Evolutionary conservation across 2,329 filamentous ascomycete species (phyloP), one percentile per base, ranked within the genome.

Genomic region (Phyllosticta citrichinensis): DNA sequence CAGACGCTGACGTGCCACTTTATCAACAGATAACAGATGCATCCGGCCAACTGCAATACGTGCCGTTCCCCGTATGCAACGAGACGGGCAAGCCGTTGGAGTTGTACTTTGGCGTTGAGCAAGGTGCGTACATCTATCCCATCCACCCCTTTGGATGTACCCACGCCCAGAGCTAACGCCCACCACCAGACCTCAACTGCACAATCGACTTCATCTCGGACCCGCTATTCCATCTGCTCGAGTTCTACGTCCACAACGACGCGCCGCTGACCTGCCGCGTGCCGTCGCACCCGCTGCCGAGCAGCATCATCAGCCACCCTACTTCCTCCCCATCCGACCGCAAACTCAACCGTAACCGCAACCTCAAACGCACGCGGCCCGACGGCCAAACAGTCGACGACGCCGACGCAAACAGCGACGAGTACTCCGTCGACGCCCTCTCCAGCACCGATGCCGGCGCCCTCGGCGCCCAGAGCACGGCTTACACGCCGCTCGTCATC

Each of bases 241-340:
- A 97, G 77, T 97, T 97, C 81, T 97, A 97, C 81, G 87, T 97
- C 73, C 94, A 97, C 81, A 91, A 88, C 78, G 94, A 99, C 76
- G 92, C 91, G 19, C 94, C 94, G 10, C 81, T 97, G 56, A 86
- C 91, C 60, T 99, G 94, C 75, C 92, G 94, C 58, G 84, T 97
- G 14, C 91, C 93, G 27, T 84, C 90, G 0, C 86, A 87, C 8
- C 93, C 93, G 0, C 75, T 84, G 1, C 70, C 75, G 1, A 70
- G 75, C 10, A 69, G 70, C 20, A 73, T 47, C 40, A 47, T 47
- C 17, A 47, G 40, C 40, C 40, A 5, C 2, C n/a, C 40, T 14
- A 75, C n/a, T 56, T 59, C 35, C 40, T 27, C 61, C 68, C 63
- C 27, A 27, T n/a, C 54, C 8, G 10, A 27, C 58, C 19, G 35